Evolutionary conservation across 208 protist species (phyloP), one percentile per base, ranked within the genome.

Genomic region (Trypanosomatidae sp.): DNA sequence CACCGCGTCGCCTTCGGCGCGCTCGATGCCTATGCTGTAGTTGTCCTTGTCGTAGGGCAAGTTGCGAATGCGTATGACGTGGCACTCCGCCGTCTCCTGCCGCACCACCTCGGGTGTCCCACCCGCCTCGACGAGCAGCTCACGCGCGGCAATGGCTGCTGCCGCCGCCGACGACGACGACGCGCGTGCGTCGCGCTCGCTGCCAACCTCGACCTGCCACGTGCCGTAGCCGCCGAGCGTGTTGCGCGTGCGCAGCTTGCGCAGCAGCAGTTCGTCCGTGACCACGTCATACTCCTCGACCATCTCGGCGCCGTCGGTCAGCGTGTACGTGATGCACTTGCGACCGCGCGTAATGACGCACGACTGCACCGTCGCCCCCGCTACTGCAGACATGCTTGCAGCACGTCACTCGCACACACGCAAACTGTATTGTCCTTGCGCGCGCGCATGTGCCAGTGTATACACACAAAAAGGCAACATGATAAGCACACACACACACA

Each of bases 201-300:
- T 67, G 26, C 93, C 93, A n/a, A 96, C 67, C 54, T 96, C 88
- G 16, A 86, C 67, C 3, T 65, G 21, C 90, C 93, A 97, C 13
- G 92, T 74, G 0, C 66, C 58, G 43, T 68, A 71, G 21, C 56
- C 71, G 18, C 93, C 92, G 5, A 97, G 65, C 10, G 70, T 43
- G 28, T 67, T 89, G 16, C 66, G 70, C 21, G 7, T 61, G 6
- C 90, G 74, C 2, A 55, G 48, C 64, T 96, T 96, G 10, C 93
- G 66, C 23, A 96, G 50, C 10, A 96, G 65, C 43, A 97, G 68
- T 28, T 88, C 66, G 44, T 97, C 89, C 0, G 81, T 96, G 32
- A 92, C 78, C 19, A 96, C 59, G 35, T 97, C 93, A 48, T 77
- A 97, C 61, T 96, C 89, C 63, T 97, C 89, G 1, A 96, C 44